Conservation (phyloP, 176 grass and related monocot species). For the Dactylis glomerata region DNA sequence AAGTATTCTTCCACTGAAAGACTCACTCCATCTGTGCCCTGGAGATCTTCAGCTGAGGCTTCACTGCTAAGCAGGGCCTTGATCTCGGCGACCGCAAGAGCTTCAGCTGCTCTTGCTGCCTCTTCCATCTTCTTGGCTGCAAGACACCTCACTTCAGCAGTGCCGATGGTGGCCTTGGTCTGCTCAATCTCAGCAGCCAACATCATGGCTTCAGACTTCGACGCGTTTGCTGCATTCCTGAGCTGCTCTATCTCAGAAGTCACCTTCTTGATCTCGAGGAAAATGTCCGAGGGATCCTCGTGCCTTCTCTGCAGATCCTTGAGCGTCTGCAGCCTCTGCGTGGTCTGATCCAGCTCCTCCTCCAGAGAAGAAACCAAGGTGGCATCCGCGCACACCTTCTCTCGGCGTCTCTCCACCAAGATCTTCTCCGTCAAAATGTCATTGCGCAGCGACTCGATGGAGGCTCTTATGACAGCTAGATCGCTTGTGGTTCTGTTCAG, state of each 20-base stretch:
- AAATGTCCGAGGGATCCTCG: constrained; percentile 31
- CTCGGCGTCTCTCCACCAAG: constrained; percentile 45
- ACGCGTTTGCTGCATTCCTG: constrained; percentile 36
- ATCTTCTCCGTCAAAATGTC: constrained; percentile 61
- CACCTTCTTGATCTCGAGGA: constrained; percentile 61
- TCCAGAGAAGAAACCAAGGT: constrained; percentile 50
- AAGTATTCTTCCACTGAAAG: constrained; percentile 67
- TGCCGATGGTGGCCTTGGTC: constrained; percentile 66
- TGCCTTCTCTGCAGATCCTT: constrained; percentile 34
- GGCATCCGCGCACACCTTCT: constrained; percentile 46
- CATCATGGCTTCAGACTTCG: constrained; percentile 54
- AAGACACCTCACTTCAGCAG: constrained; percentile 56
- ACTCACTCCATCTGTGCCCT: constrained; percentile 22
- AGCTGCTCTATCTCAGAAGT: constrained; percentile 63
- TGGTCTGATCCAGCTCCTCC: constrained; percentile 45
- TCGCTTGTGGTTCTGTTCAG: constrained; percentile 56
- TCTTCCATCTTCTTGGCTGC: constrained; percentile 81
- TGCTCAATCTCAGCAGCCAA: constrained; percentile 64
- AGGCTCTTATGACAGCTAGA: constrained; percentile 48
- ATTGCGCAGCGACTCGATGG: constrained; percentile 37
- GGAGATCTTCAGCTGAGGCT: constrained; percentile 33
- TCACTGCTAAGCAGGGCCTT: constrained; percentile 62
- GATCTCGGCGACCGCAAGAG: constrained; percentile 66
- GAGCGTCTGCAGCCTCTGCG: constrained; percentile 46
- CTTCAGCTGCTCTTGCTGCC: constrained; percentile 76